Conservation (phyloP, 257 asterid genomes). For the Solanum pinnatisectum region DNA sequence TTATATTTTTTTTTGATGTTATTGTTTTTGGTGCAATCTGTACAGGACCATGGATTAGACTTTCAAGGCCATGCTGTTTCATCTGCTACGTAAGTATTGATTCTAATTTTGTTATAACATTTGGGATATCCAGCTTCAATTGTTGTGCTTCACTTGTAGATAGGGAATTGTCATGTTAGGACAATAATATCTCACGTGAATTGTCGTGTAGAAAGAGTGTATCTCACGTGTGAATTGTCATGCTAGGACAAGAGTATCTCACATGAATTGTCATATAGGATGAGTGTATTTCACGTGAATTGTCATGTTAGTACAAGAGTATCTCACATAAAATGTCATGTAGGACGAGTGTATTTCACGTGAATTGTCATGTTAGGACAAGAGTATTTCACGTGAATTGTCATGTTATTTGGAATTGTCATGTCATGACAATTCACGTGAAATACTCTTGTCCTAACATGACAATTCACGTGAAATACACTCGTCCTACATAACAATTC, state of each 20-base stretch:
- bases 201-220: too few species aligned
- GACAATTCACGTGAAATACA: slow-evolving; percentile 30
- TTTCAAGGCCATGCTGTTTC: neutral
- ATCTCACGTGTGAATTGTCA: too few species aligned
- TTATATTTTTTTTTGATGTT: neutral
- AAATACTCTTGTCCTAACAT: neutral
- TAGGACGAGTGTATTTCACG: neutral
- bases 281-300: too few species aligned
- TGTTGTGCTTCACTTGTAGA: neutral
- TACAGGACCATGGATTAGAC: slow-evolving; percentile 19
- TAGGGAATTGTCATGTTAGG: too few species aligned
- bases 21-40: neutral
- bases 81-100: slow-evolving; percentile 29
- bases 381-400: too few species aligned
- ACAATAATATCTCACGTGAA: neutral
- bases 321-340: too few species aligned
- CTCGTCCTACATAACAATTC: too few species aligned
- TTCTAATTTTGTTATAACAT: neutral
- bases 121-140: neutral
- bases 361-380: neutral
- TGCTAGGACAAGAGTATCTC: too few species aligned
- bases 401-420: too few species aligned
- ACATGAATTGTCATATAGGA: neutral
- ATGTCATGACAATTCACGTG: slow-evolving; percentile 22
- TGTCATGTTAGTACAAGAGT: too few species aligned